Evolutionary conservation across 2,329 filamentous ascomycete genomes (phyloP), one percentile per base, ranked within the genome.

Genomic region (Onygenales sp.): DNA sequence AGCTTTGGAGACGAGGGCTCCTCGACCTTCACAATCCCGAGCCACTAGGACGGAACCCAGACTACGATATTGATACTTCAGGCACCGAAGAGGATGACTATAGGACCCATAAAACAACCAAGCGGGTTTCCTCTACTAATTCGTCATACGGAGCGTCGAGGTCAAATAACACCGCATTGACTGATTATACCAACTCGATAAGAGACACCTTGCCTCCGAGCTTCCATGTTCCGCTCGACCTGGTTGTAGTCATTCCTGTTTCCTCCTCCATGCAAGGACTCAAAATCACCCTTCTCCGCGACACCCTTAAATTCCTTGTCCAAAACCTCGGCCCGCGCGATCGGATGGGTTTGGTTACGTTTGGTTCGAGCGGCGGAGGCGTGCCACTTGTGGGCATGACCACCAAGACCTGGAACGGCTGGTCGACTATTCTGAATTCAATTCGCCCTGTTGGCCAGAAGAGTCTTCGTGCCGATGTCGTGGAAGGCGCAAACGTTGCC

Each of bases 181-280:
- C 91, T 2, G 93, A 97, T 66, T 96, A 97, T 70, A 93, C 89
- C 42, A 87, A 79, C 66, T 83, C 87, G 42, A 79, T 80, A 14
- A 62, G 60, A 51, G 72, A 70, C 72, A 51, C 63, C 64, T 53
- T 72, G 71, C 57, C 72, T 57, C 46, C 74, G 17, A 80, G 85
- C 5, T 69, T 92, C 47, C 93, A 98, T 66, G 89, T 97, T 13
- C 92, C 93, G 1, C 82, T 97, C 52, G 93, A 98, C 65, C 84
- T 98, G 33, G 92, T 98, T 0, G 89, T 97, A 0, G 93, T 98
- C 21, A 91, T 98, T 36, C 93, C 93, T 0, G 90, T 98, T 5
- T 97, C 93, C 0, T 95, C 92, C 1, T 97, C 93, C 0, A 98
- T 97, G 92, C 93, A 97, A 70, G 93, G 93, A n/a, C 82, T 98